Evolutionary conservation across 768 basidiomycete genomes (phyloP), one percentile per base, ranked within the genome.

Genomic region (Boletus sensibilis): DNA sequence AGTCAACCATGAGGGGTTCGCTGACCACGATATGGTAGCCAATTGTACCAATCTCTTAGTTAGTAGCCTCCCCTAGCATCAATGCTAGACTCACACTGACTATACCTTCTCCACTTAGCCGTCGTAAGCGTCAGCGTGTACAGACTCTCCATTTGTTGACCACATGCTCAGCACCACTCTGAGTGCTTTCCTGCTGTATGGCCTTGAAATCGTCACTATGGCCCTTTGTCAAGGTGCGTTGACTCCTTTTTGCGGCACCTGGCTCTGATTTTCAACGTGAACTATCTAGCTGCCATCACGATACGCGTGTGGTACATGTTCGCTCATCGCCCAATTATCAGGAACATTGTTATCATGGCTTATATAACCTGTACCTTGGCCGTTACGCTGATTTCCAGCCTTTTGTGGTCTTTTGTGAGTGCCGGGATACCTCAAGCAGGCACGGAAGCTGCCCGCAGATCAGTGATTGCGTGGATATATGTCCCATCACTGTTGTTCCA

Each of bases 291-390:
- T 5, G 42, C 50, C 27, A 51, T 67, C 31, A 57, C 50, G 9
- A 40, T 55, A 16, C 66, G 66, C 13, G 58, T 63, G 16, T 67
- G 66, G 66, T 58, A 42, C 42, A n/a, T 67, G 9, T 68, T 67
- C 20, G 5, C 46, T 16, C 45, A 37, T 12, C 44, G 29, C 12
- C 42, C 6, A 1, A 4, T 52, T 16, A 27, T 67, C 42, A 53
- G 46, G 27, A 9, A 9, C 1, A 27, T 62, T 29, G 55, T 52
- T 5, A 23, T 41, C 27, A 1, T 11, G 3, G 37, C 50, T 44
- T 54, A 53, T 18, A 11, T 51, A 11, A 1, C 35, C 3, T 29
- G 34, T 20, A 10, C 42, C 6, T 1, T 44, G 23, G 48, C 42
- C 34, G 8, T 40, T 29, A 21, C 6, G 8, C 5, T 57, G 14